Evolutionary conservation across 306 rosid genomes (phyloP).

Genomic region (Psophocarpus tetragonolobus): DNA sequence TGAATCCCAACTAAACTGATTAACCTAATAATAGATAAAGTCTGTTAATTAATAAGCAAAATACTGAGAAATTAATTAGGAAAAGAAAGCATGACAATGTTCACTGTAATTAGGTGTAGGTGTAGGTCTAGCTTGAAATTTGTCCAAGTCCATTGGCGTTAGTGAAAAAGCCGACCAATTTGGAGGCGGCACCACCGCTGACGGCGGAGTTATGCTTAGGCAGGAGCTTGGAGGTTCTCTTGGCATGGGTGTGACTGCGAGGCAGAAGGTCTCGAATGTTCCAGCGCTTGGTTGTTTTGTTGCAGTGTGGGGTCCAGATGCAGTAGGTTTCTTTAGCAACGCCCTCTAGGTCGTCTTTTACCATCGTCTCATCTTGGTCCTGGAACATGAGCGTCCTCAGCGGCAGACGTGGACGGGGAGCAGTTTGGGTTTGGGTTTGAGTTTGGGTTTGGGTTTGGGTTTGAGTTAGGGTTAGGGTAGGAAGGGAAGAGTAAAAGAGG

Average conservation of each 20-base stretch:
- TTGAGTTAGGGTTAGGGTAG: too few relatives aligned
- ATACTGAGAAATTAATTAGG: neutral
- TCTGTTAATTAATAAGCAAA: neutral
- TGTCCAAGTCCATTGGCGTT: conserved; percentile 52
- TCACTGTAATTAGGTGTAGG: neutral
- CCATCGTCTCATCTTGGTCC: conserved; percentile 49
- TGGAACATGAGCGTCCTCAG: conserved; percentile 71
- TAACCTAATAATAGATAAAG: neutral
- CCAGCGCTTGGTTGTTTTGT: conserved; percentile 75
- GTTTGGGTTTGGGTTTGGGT: too few relatives aligned
- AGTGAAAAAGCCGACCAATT: conserved; percentile 53
- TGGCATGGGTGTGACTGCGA: conserved; percentile 59
- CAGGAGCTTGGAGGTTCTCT: conserved; percentile 15
- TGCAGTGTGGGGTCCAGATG: conserved; percentile 65
- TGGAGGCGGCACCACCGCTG: conserved; percentile 1
- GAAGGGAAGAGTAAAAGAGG: neutral
- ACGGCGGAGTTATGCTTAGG: conserved; percentile 17
- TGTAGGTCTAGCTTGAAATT: conserved; percentile 35
- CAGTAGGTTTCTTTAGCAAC: conserved; percentile 58
- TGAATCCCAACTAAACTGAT: neutral
- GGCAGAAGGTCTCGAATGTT: conserved; percentile 57
- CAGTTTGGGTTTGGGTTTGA: neutral
- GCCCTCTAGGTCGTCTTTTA: conserved; percentile 29
- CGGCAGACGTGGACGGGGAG: conserved; percentile 46
- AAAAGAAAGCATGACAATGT: neutral